A percentile compares a stretch with the other conserved stretches of the same genome.
These are phyloP conservation scores for Tephrocybe sp. DNA, from an alignment of 768 basidiomycete genomes.

Conservation along the genomic window DNA sequence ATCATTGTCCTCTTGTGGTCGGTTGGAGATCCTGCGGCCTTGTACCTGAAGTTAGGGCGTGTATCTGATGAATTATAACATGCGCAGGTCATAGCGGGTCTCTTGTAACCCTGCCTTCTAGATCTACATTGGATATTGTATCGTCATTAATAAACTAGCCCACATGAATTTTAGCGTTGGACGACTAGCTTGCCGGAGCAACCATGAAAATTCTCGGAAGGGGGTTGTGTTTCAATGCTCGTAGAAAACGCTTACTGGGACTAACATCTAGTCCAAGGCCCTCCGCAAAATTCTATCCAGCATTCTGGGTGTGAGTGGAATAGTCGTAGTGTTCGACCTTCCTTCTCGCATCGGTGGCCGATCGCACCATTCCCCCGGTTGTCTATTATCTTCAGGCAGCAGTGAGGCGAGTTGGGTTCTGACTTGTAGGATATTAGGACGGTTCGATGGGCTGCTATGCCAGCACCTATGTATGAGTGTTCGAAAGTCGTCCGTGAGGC, in stretches of 20 bases:
- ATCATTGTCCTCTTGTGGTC: no score
- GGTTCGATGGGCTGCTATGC: background rate
- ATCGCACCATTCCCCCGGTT: background rate
- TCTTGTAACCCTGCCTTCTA: no score
- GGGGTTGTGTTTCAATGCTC: no score
- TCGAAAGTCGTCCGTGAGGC: background rate
- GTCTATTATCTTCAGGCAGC: background rate
- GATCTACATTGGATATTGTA: background rate
- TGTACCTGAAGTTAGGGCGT: no score
- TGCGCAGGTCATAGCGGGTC: no score
- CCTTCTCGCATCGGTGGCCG: background rate
- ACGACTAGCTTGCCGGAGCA: no score
- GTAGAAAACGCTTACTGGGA: no score
- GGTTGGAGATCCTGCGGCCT: no score
- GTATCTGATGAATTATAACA: no score
- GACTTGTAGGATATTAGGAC: background rate
- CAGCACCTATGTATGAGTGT: background rate
- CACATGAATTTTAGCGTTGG: no score
- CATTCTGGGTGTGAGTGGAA: background rate
- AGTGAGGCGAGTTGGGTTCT: background rate
- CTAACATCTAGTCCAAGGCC: background rate
- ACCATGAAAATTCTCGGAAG: no score
- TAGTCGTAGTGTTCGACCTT: background rate
- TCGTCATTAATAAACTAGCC: background rate
- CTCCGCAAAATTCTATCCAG: slow-evolving; percentile 1